Percentiles rank a stretch among this genome's conserved stretches.
phyloP scores from a whole-genome alignment of 805 yeast genomes.

The Blastobotrys chiropterorum region DNA sequence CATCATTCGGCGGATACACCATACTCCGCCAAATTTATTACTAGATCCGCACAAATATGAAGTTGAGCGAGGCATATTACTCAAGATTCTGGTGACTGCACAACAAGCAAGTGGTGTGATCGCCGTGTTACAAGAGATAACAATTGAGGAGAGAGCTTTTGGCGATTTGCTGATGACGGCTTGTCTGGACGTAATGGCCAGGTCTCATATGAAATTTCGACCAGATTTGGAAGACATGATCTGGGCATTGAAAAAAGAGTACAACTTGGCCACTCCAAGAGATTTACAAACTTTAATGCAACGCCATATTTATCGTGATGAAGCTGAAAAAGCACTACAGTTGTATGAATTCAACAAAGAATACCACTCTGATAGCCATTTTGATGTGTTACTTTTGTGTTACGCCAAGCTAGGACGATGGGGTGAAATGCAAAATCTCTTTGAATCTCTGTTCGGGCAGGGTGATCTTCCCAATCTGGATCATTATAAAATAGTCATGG shows the following conservation, averaged over 20 bases:
- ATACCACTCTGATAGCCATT: slow-evolving; percentile 43
- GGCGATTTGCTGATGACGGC: slow-evolving; percentile 3
- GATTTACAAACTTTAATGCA: slow-evolving; percentile 26
- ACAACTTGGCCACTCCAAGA: slow-evolving; percentile 10
- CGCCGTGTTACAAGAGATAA: background rate
- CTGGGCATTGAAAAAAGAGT: slow-evolving; percentile 31
- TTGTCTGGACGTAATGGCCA: background rate
- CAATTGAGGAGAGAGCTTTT: background rate
- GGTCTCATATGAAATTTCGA: background rate
- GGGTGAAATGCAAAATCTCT: slow-evolving; percentile 48
- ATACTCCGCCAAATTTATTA: background rate
- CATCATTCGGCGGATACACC: background rate
- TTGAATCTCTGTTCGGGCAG: slow-evolving; percentile 49
- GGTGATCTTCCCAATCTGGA: slow-evolving; percentile 46
- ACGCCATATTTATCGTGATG: slow-evolving; percentile 18
- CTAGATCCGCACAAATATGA: background rate
- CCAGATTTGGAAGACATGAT: slow-evolving; percentile 9
- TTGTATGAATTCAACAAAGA: slow-evolving; percentile 35
- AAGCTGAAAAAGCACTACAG: slow-evolving; percentile 22
- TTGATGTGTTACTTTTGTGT: slow-evolving; percentile 42
- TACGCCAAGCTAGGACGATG: slow-evolving; percentile 45
- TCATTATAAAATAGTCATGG: slow-evolving; percentile 59
- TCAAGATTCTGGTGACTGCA: background rate
- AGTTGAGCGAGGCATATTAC: background rate
- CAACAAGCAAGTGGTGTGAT: background rate